A percentile compares a stretch with the other conserved stretches of the same genome.
phyloP scores from a whole-genome alignment of 2,329 filamentous ascomycete species.

The Calonectria multiphialidica region DNA sequence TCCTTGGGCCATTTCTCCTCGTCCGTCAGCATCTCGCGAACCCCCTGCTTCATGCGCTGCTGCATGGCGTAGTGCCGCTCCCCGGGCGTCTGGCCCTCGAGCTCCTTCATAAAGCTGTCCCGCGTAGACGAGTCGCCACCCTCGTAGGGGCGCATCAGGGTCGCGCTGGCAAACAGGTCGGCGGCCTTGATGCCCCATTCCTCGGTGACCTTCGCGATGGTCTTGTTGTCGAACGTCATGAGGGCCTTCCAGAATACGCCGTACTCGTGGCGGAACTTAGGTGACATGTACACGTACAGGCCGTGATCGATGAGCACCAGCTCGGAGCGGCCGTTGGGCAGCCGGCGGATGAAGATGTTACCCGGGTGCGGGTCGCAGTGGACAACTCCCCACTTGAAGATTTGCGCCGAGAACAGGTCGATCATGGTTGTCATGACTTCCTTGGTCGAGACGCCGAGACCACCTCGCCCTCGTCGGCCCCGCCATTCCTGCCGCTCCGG shows the following conservation, averaged over 20 bases:
- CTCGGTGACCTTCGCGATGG: slow-evolving; percentile 77
- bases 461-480: slow-evolving; percentile 78
- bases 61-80: slow-evolving; percentile 94
- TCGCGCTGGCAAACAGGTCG: slow-evolving; percentile 92
- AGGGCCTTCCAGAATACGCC: slow-evolving; percentile 93
- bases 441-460: slow-evolving; percentile 84
- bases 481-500: slow-evolving; percentile 85
- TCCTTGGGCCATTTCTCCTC: slow-evolving; percentile 92
- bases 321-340: slow-evolving; percentile 85
- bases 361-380: slow-evolving; percentile 98
- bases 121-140: slow-evolving; percentile 81
- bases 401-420: slow-evolving; percentile 95
- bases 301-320: slow-evolving; percentile 97
- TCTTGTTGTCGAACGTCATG: slow-evolving; percentile 91
- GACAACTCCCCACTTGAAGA: slow-evolving; percentile 96
- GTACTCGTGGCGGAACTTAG: slow-evolving; percentile 87
- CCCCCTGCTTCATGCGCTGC: slow-evolving; percentile 78
- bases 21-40: slow-evolving; percentile 79
- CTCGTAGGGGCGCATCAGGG: slow-evolving; percentile 89
- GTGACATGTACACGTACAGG: slow-evolving; percentile 91
- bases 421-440: slow-evolving; percentile 98
- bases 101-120: slow-evolving; percentile 74
- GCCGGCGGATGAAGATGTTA: slow-evolving; percentile 94
- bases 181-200: slow-evolving; percentile 91
- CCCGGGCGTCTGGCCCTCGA: slow-evolving; percentile 67